Percentiles rank a stretch among this genome's conserved stretches.
Conservation (phyloP, 805 yeast species). For the Monosporozyma unispora region DNA sequence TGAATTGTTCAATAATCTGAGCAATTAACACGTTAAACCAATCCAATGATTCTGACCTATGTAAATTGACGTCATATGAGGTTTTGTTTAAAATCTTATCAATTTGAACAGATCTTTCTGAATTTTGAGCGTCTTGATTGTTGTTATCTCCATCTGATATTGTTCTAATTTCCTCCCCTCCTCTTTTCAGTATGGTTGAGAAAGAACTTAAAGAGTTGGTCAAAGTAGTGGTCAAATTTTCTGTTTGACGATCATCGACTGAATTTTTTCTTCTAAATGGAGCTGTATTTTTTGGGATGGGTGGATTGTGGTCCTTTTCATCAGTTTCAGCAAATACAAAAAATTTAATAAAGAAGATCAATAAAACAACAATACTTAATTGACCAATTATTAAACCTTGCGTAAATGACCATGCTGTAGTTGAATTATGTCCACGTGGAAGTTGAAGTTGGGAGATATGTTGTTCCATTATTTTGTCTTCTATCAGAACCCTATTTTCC, state of each 20-base stretch:
- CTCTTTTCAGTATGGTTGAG: slow-evolving; percentile 22
- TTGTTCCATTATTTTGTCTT: neutral
- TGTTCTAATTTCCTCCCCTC: slow-evolving; percentile 15
- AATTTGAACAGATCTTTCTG: slow-evolving; percentile 20
- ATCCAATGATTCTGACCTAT: slow-evolving; percentile 83
- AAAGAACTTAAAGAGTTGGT: neutral
- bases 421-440: neutral
- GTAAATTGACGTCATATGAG: slow-evolving; percentile 81
- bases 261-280: slow-evolving; percentile 4
- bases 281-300: slow-evolving; percentile 10
- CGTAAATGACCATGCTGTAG: slow-evolving; percentile 54
- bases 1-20: slow-evolving; percentile 75
- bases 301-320: slow-evolving; percentile 23
- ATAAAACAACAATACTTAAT: slow-evolving; percentile 53
- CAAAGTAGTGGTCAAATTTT: neutral
- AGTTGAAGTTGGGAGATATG: neutral
- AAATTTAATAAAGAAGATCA: slow-evolving; percentile 60
- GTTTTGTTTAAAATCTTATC: slow-evolving; percentile 74
- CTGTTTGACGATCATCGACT: neutral
- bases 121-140: slow-evolving; percentile 15
- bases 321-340: slow-evolving; percentile 66
- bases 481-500: neutral
- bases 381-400: slow-evolving; percentile 72
- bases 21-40: slow-evolving; percentile 96
- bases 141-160: slow-evolving; percentile 5